Percentiles rank a stretch among this genome's conserved stretches.
phyloP scores from a whole-genome alignment of 805 yeast genomes.

The Kazachstania martiniae region DNA sequence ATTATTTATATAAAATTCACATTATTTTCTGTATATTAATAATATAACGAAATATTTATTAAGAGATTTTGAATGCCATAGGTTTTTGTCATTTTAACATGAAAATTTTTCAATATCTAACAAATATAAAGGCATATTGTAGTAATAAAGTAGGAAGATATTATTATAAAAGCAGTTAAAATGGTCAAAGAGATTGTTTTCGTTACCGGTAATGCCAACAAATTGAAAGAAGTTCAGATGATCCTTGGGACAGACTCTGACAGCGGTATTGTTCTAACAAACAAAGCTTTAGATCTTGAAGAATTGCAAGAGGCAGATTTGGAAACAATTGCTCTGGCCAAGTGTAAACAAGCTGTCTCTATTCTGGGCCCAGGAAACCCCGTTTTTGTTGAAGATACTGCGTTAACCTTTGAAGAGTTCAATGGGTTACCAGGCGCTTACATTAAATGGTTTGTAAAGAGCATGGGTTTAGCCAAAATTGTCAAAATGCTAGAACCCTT shows the following conservation, averaged over 20 bases:
- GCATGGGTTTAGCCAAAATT: conserved; percentile 66
- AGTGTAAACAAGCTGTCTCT: conserved; percentile 64
- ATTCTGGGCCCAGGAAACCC: conserved; percentile 49
- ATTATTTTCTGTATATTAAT: too few relatives aligned
- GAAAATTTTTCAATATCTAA: too few relatives aligned
- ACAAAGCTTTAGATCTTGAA: conserved; percentile 65
- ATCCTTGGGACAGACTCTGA: conserved; percentile 34
- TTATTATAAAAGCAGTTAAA: too few relatives aligned
- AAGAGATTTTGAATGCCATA: too few relatives aligned
- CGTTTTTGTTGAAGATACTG: conserved; percentile 91
- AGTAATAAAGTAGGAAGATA: too few relatives aligned
- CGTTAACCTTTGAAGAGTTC: conserved; percentile 71
- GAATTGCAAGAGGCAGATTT: conserved; percentile 84
- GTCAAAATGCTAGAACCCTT: conserved; percentile 71
- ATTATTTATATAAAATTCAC: too few relatives aligned
- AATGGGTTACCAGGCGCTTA: conserved; percentile 91
- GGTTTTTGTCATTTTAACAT: too few relatives aligned
- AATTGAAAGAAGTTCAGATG: conserved; percentile 72
- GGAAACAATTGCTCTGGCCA: conserved; percentile 69
- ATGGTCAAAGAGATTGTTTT: conserved; percentile 39
- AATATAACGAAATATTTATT: too few relatives aligned
- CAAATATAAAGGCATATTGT: too few relatives aligned
- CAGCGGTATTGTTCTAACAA: conserved; percentile 33
- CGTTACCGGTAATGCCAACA: conserved; percentile 84
- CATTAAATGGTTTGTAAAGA: conserved; percentile 80